Evolutionary conservation across 805 yeast species (phyloP), one percentile per base, ranked within the genome.

Genomic region (Candida boidinii): DNA sequence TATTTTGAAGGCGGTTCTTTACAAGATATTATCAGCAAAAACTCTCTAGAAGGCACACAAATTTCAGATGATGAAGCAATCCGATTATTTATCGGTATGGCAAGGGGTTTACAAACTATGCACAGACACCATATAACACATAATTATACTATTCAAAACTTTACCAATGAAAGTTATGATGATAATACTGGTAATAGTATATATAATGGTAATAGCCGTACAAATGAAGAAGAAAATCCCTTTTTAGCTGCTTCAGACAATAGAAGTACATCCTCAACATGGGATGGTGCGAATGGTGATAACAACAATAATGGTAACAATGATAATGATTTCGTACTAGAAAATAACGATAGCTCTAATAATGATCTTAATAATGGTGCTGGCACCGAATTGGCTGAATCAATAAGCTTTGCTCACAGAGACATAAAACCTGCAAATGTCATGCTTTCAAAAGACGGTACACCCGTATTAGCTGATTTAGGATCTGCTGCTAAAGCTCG

Each of bases 401-500:
- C 71, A 3, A 62, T 70, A 4, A 81, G 90, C 4, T 86, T 71
- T 53, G 90, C 95, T 0, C 96, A 88, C 53, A 60, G 87, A 36
- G 96, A 88, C 52, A 60, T 88, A 35, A 88, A 85, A 50, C 96
- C 96, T 0, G 94, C 92, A 2, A 88, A 85, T 49, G 73, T 87
- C 13, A 79, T 88, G 88, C 58, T 87, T 5, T 68, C 83, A 1
- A 70, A 76, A 28, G 81, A 77, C 39, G 86, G 85, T 3, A 52
- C 70, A 11, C 94, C 94, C 0, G 86, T 88, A 7, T 60, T 90
- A 27, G 78, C 83, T 44, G 96, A 90, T 50, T 60, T 88, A 35
- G 95, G 96, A 7, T 79, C 92, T 7, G 79, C 90, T 47, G 56
- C 77, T 5, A 68, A 63, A 37, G 90, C 94, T 0, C 60, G 79